Evolutionary conservation across 345 rosid species (phyloP), one percentile per base, ranked within the genome.

Genomic region (Melaleuca alternifolia): DNA sequence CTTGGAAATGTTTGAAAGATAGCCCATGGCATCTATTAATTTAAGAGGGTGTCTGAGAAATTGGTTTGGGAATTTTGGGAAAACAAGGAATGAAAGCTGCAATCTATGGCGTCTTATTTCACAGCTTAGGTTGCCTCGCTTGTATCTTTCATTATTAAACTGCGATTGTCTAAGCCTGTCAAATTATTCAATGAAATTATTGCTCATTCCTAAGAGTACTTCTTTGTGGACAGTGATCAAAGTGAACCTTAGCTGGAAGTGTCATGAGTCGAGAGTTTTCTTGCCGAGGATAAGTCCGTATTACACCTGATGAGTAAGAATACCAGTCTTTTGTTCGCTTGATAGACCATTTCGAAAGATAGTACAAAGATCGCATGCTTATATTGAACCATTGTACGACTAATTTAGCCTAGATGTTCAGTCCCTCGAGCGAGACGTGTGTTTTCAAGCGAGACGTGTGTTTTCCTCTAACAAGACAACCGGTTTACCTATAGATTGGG

Each of bases 401-500:
- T 23, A 4, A 65, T 65, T 18, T 28, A 65, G 4, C 11, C 33
- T 0, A 6, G 2, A 30, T 18, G 5, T 65, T 10, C 5, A 0
- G 11, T 65, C 23, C 21, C 23, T 65, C 1, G 1, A 65, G 46
- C 6, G 10, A 65, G 11, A 33, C 79, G 9, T 4, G 33, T 71
- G 48, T 6, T 71, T 71, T 12, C 33, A n/a, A 65, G 46, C 6
- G 10, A 65, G 11, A 33, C 79, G 9, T 4, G 33, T 71, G 48
- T 6, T 71, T 71, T 12, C 33, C 79, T 33, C 48, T 3, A 71
- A 1, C 1, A 24, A 15, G 30, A 71, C 0, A 18, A 71, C 3
- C 2, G 7, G 13, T 12, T 65, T 18, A n/a, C n/a, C n/a, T n/a
- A n/a, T 71, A 33, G 11, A 18, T 71, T 33, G 48, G 9, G 12